Conservation (phyloP, 768 basidiomycete genomes). For the Trichaptum fuscoviolaceum region DNA sequence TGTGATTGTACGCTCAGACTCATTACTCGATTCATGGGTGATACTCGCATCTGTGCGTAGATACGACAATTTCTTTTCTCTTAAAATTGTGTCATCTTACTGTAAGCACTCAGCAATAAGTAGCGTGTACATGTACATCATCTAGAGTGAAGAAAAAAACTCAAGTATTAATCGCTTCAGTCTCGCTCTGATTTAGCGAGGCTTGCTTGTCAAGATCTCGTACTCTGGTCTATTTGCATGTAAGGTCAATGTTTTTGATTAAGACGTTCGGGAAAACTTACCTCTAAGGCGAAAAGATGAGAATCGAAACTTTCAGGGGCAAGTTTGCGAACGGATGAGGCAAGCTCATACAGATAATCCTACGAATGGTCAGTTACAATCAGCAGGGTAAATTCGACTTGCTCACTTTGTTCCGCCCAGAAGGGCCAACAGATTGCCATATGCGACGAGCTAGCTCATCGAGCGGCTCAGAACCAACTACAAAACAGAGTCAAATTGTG, state of each 20-base stretch:
- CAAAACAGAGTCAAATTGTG: not conserved
- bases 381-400: not conserved
- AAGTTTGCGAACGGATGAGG: slow-evolving; percentile 64
- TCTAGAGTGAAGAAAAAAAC: not conserved
- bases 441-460: slow-evolving; percentile 63
- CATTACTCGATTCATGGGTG: too few species aligned
- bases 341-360: slow-evolving; percentile 86
- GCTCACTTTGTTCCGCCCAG: slow-evolving; percentile 80
- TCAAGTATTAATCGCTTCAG: not conserved
- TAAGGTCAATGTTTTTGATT: not conserved
- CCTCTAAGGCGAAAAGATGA: slow-evolving; percentile 75
- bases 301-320: slow-evolving; percentile 71
- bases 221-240: not conserved
- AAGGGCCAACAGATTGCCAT: slow-evolving; percentile 74
- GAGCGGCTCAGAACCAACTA: slow-evolving; percentile 84
- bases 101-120: too few species aligned
- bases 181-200: not conserved
- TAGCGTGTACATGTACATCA: not conserved
- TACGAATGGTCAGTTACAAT: slow-evolving; percentile 22
- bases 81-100: too few species aligned
- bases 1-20: not conserved
- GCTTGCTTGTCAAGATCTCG: slow-evolving; percentile 5
- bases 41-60: not conserved
- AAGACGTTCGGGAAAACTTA: slow-evolving; percentile 21
- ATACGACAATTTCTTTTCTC: not conserved